Conservation (phyloP, 495 filamentous ascomycete species). For the Delitschia confertaspora region DNA sequence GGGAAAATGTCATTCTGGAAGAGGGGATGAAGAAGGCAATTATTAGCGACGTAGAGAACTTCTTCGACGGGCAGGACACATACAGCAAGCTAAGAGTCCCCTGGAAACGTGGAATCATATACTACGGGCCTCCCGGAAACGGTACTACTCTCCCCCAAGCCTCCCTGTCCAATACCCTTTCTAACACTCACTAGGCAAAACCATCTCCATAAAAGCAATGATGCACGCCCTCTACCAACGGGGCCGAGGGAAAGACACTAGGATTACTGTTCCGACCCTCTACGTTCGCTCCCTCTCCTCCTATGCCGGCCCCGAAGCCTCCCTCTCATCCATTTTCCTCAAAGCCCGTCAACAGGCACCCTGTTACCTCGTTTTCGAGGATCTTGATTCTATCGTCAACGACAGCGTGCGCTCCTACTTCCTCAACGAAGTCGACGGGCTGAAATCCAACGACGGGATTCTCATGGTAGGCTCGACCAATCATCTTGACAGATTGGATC, state of each 20-base stretch:
- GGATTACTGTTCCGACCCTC: constrained; percentile 32
- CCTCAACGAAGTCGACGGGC: constrained; percentile 37
- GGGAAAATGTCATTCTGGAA: constrained; percentile 61
- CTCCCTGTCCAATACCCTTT: too few relatives aligned
- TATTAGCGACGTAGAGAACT: constrained; percentile 49
- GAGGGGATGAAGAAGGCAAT: constrained; percentile 51
- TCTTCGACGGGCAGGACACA: constrained; percentile 47
- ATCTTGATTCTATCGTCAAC: constrained; percentile 35
- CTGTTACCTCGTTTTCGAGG: constrained; percentile 39
- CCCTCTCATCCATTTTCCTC: constrained; percentile 33
- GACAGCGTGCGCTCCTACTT: constrained; percentile 36
- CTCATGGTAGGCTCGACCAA: constrained; percentile 40
- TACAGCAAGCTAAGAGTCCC: constrained; percentile 53
- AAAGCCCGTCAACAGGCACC: constrained; percentile 34
- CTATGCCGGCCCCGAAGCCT: constrained; percentile 33
- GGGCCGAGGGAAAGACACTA: constrained; percentile 7
- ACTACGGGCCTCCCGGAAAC: constrained; percentile 49
- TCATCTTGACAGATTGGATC: constrained; percentile 36
- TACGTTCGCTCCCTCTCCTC: constrained; percentile 33
- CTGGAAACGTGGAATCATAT: constrained; percentile 54
- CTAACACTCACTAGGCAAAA: constrained; percentile 11
- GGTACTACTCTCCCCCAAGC: too few relatives aligned
- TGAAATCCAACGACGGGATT: constrained; percentile 36
- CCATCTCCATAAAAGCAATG: constrained; percentile 37
- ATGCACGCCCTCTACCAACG: constrained; percentile 35